Evolutionary conservation across 1,284 basidiomycete genomes (phyloP).

Genomic region (Schizophyllum commune): DNA sequence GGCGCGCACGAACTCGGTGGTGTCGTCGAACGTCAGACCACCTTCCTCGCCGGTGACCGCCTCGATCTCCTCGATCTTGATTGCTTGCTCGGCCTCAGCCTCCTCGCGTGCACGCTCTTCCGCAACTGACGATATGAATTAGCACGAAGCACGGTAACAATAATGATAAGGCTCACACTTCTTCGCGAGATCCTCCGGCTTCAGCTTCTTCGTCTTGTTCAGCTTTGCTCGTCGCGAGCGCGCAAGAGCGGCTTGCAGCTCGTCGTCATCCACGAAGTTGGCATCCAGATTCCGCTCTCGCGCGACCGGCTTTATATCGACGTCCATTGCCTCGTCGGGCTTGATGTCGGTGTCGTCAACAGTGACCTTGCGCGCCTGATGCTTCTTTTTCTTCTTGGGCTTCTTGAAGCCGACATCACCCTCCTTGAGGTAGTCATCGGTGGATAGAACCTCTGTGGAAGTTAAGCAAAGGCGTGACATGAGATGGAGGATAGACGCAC

Average conservation of each 20-base stretch:
- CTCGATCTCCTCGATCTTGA: constrained; percentile 57
- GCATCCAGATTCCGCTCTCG: constrained; percentile 64
- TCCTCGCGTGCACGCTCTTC: constrained; percentile 52
- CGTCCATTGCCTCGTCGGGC: constrained; percentile 60
- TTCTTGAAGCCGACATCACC: constrained; percentile 94
- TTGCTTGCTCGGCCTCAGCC: constrained; percentile 34
- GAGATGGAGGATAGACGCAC: constrained; percentile 36
- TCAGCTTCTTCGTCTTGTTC: constrained; percentile 69
- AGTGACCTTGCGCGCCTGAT: constrained; percentile 62
- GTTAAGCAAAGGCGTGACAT: constrained; percentile 6
- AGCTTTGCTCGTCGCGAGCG: constrained; percentile 78
- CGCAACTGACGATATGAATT: constrained; percentile 41
- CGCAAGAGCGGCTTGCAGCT: constrained; percentile 90
- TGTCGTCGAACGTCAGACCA: constrained; percentile 90
- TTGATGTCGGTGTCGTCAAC: constrained; percentile 42
- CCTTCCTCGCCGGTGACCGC: constrained; percentile 37
- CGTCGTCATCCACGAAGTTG: constrained; percentile 98
- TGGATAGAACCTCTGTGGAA: constrained; percentile 73
- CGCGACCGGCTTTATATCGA: constrained; percentile 63
- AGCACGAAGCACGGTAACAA: constrained; percentile 2
- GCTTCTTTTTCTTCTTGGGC: constrained; percentile 92
- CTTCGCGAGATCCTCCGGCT: constrained; percentile 80
- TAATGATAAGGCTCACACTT: constrained; percentile 48
- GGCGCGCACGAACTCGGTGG: constrained; percentile 92
- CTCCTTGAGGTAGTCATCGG: constrained; percentile 84